Percentiles rank a stretch among this genome's conserved stretches.
Evolutionary conservation across 192 early-diverging fungal species (phyloP).

Genomic region (Dissophora ornata): DNA sequence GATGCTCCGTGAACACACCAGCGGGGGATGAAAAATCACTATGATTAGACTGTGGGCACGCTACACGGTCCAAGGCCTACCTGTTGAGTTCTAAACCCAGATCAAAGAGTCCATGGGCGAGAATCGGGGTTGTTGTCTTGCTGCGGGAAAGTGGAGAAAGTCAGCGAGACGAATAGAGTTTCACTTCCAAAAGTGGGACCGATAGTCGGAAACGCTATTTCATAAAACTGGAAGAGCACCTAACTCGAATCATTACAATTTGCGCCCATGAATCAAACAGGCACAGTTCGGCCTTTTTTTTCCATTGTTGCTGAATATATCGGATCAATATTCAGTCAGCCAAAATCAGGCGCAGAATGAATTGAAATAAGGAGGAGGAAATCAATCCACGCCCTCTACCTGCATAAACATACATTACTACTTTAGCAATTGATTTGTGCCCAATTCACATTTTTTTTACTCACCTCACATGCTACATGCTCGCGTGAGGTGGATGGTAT

Average conservation of each 20-base stretch:
- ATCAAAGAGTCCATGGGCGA: slow-evolving; percentile 14
- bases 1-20: background rate
- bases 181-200: slow-evolving; percentile 7
- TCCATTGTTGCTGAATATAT: background rate
- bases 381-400: too few species aligned
- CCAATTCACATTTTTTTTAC: too few species aligned
- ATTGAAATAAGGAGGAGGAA: too few species aligned
- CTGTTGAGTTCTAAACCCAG: slow-evolving; percentile 3
- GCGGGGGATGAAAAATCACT: background rate
- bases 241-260: too few species aligned
- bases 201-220: background rate
- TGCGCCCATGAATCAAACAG: too few species aligned
- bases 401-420: too few species aligned
- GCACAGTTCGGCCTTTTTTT: too few species aligned
- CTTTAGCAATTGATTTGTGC: too few species aligned
- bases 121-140: background rate
- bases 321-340: slow-evolving; percentile 4
- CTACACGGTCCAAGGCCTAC: background rate
- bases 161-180: background rate
- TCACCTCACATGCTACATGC: too few species aligned
- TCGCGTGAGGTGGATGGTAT: too few species aligned
- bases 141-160: background rate
- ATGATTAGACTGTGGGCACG: background rate
- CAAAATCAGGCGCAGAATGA: background rate
- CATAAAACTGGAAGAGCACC: background rate